Percentiles rank a stretch among this genome's conserved stretches.
These are phyloP conservation scores for Penicillium malachiteum DNA, from an alignment of 495 filamentous ascomycete species.

Conservation along the genomic window DNA sequence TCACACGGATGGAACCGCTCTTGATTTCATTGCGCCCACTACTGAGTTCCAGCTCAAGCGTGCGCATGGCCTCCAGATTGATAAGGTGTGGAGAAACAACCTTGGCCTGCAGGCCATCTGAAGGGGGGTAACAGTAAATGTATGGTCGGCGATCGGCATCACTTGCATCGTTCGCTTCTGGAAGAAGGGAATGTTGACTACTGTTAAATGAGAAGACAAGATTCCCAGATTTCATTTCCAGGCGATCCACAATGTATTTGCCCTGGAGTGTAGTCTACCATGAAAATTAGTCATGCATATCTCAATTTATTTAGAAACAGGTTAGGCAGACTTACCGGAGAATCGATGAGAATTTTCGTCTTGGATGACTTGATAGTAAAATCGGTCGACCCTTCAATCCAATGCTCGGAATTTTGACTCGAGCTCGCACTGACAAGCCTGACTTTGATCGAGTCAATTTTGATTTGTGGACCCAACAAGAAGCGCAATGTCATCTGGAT, in stretches of 20 bases:
- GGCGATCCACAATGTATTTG: slow-evolving; percentile 70
- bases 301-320: not conserved
- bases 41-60: slow-evolving; percentile 68
- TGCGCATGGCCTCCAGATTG: slow-evolving; percentile 73
- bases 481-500: slow-evolving; percentile 68
- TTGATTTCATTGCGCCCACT: slow-evolving; percentile 77
- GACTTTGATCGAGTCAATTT: slow-evolving; percentile 64
- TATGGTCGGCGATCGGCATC: slow-evolving; percentile 38
- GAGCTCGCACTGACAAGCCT: slow-evolving; percentile 51
- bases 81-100: slow-evolving; percentile 49
- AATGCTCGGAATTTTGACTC: slow-evolving; percentile 39
- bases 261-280: slow-evolving; percentile 65
- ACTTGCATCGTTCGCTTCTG: slow-evolving; percentile 39
- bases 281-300: slow-evolving; percentile 23
- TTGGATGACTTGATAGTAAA: slow-evolving; percentile 38
- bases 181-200: slow-evolving; percentile 33
- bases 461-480: slow-evolving; percentile 68
- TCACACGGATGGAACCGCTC: slow-evolving; percentile 67
- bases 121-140: slow-evolving; percentile 52
- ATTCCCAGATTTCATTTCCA: slow-evolving; percentile 67
- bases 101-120: slow-evolving; percentile 48
- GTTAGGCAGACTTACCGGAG: slow-evolving; percentile 25
- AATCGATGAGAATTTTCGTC: slow-evolving; percentile 41
- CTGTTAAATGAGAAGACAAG: slow-evolving; percentile 55
- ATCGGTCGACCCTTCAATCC: slow-evolving; percentile 38